phyloP scores from a whole-genome alignment of 2,329 filamentous ascomycete genomes.

The Pleoardoris graminearum region DNA sequence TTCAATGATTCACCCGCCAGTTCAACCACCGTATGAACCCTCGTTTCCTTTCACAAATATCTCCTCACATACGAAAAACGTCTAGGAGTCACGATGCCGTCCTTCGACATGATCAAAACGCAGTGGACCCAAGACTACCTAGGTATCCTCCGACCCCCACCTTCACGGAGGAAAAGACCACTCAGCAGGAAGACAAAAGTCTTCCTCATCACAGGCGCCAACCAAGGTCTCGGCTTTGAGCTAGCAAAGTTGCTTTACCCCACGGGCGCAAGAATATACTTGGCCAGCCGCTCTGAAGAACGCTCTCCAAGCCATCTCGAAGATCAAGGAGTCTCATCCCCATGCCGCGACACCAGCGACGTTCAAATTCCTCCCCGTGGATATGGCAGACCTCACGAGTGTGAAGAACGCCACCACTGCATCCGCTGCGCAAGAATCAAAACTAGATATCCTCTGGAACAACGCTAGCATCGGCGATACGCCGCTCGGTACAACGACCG shows the following conservation, averaged over 20 bases:
- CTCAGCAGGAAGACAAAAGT: conserved; percentile 41
- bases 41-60: too few species aligned
- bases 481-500: conserved; percentile 16
- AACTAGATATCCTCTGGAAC: conserved; percentile 47
- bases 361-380: conserved; percentile 27
- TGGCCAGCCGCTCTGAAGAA: conserved; percentile 52
- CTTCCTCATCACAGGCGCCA: conserved; percentile 56
- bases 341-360: conserved; percentile 5
- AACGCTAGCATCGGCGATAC: conserved; percentile 37
- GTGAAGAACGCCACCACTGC: conserved; percentile 34
- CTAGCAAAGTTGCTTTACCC: conserved; percentile 57
- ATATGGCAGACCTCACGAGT: conserved; percentile 48
- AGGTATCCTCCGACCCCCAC: conserved; percentile 3
- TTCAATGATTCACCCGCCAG: too few species aligned
- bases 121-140: conserved; percentile 7
- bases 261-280: conserved; percentile 58
- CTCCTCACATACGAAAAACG: too few species aligned
- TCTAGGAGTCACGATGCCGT: neutral
- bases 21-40: too few species aligned
- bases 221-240: conserved; percentile 55
- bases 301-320: conserved; percentile 46
- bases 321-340: conserved; percentile 46
- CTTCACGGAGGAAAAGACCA: conserved; percentile 8
- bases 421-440: conserved; percentile 43
- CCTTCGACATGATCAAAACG: neutral